Evolutionary conservation across 106 monocot genomes (phyloP).

Genomic region (Vanilla planifolia): DNA sequence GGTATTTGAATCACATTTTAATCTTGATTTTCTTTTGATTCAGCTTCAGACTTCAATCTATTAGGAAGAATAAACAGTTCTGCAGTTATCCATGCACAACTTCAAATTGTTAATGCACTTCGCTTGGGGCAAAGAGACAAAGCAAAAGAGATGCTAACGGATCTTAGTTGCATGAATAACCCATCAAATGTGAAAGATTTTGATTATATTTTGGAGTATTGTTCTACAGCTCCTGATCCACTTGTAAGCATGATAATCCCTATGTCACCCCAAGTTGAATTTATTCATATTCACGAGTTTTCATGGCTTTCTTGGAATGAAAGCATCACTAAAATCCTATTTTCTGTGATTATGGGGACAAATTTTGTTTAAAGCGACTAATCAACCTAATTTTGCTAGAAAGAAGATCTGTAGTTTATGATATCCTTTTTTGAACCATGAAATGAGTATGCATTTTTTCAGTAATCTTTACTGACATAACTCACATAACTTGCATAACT

Average conservation of each 20-base stretch:
- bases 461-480: no score
- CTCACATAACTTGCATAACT: no score
- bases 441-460: no score
- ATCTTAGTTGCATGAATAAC: slow-evolving; percentile 15
- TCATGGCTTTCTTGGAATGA: background rate
- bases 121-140: slow-evolving; percentile 36
- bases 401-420: no score
- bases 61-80: slow-evolving; percentile 5
- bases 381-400: no score
- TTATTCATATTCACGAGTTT: no score
- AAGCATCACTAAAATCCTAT: no score
- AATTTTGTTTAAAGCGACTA: no score
- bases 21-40: background rate
- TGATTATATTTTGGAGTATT: slow-evolving; percentile 45
- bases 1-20: background rate
- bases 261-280: background rate
- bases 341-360: no score
- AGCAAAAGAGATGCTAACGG: slow-evolving; percentile 38
- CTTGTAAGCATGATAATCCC: slow-evolving; percentile 21
- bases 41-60: slow-evolving; percentile 23
- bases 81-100: slow-evolving; percentile 18
- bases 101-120: slow-evolving; percentile 59
- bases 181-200: slow-evolving; percentile 39
- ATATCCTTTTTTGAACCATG: no score
- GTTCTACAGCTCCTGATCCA: slow-evolving; percentile 53